phyloP scores from a whole-genome alignment of 1,139 yeast species.

The Geotrichum reessii region DNA sequence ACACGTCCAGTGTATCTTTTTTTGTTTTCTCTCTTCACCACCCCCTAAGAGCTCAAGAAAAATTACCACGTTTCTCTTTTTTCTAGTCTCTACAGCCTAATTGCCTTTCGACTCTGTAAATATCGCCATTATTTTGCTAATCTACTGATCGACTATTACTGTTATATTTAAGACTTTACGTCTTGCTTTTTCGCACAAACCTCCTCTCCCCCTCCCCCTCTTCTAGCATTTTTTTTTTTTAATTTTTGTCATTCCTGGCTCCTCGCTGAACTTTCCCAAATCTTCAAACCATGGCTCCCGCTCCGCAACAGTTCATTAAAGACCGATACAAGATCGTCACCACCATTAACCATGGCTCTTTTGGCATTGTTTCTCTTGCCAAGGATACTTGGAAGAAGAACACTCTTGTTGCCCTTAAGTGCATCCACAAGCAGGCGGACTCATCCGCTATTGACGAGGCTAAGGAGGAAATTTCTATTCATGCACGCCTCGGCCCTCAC shows the following conservation, averaged over 20 bases:
- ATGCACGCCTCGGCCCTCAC: conserved; percentile 58
- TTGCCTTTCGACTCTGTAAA: conserved; percentile 1
- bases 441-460: conserved; percentile 48
- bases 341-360: conserved; percentile 87
- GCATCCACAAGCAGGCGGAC: conserved; percentile 43
- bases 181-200: background rate
- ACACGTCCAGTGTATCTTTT: conserved; percentile 1
- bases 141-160: background rate
- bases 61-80: background rate
- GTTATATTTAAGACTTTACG: background rate
- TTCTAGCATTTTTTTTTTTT: conserved; percentile 2
- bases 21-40: background rate
- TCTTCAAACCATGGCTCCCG: background rate
- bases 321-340: conserved; percentile 63
- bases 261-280: background rate
- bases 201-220: background rate
- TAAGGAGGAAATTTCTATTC: conserved; percentile 70
- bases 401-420: conserved; percentile 75
- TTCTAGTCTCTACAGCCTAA: background rate
- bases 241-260: background rate
- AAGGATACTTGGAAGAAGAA: conserved; percentile 52
- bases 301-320: conserved; percentile 35
- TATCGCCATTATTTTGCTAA: background rate
- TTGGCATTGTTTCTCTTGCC: conserved; percentile 86
- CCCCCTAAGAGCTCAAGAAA: conserved; percentile 8